Evolutionary conservation across 345 rosid species (phyloP).

Genomic region (Lumnitzera littorea): DNA sequence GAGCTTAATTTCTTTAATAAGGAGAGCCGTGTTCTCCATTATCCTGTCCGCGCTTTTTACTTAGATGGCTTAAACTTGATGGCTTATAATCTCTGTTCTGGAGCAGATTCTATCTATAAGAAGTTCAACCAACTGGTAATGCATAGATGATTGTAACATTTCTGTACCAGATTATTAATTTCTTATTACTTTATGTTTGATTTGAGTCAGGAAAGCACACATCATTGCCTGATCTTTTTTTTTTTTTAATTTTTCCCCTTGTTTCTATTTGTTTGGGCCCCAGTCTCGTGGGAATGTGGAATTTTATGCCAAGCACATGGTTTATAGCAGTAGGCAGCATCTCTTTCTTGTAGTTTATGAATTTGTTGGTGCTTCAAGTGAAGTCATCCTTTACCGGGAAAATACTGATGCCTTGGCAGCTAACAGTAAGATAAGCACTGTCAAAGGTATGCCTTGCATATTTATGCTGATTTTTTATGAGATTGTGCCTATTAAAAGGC

Average conservation of each 20-base stretch:
- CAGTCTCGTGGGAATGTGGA: slow-evolving; percentile 87
- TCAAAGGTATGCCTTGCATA: slow-evolving; percentile 52
- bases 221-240: not conserved
- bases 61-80: slow-evolving; percentile 77
- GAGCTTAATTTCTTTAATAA: slow-evolving; percentile 94
- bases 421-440: slow-evolving; percentile 67
- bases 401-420: slow-evolving; percentile 55
- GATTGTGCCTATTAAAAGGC: slow-evolving; percentile 20
- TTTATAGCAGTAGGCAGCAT: slow-evolving; percentile 63
- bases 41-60: slow-evolving; percentile 88
- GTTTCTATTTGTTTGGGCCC: slow-evolving; percentile 12
- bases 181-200: not conserved
- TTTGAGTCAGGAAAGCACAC: not conserved
- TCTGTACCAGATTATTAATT: not conserved
- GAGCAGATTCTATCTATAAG: slow-evolving; percentile 69
- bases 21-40: slow-evolving; percentile 92
- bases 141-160: not conserved
- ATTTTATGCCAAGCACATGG: slow-evolving; percentile 61
- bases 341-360: slow-evolving; percentile 83
- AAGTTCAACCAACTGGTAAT: slow-evolving; percentile 79
- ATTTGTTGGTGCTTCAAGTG: slow-evolving; percentile 72
- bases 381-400: slow-evolving; percentile 93
- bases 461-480: not conserved
- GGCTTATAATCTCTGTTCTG: slow-evolving; percentile 88
- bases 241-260: not conserved